Base-by-base conservation (phyloP, 306 rosid species). In the Quercus mongolica region DNA sequence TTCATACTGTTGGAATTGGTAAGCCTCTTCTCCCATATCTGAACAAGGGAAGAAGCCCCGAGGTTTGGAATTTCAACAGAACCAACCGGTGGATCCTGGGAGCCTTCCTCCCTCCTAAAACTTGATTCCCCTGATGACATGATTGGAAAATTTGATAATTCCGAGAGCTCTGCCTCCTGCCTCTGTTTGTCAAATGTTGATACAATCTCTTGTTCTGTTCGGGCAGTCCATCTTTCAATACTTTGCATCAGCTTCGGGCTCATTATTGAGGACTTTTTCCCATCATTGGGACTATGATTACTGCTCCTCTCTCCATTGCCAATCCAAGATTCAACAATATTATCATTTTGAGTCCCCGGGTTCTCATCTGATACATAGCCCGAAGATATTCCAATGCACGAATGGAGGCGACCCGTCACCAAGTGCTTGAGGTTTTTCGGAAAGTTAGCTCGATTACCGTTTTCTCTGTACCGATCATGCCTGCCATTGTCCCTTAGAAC, bases 21-120 rank as follows among this genome's bases (percentile, higher is more conserved):
- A 0, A 95, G 86, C 77, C 99, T 91, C 76, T 85, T 91, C 82
- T 95, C 99, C 99, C 99, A 95, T 61, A 95, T 89, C 31, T 87
- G 97, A 57, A 95, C 99, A 0, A 95, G 91, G 30, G 96, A 93
- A 33, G 98, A 92, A 14, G 99, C 98, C 12, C 91, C 94, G 1
- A 86, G 83, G 10, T 79, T 89, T 0, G 86, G 41, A 59, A 28
- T 75, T 52, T 72, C 82, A 0, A 74, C 78, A 18, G 85, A 78
- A 12, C 73, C 30, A 4, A 83, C 89, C 13, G 81, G 76, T 11
- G 86, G 80, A 56, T 46, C 4, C 8, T 78, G 62, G 2, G 83
- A 71, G 5, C 21, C 86, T 35, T 76, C 86, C 67, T 81, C 86
- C 67, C 74, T 84, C 26, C 65, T 46, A 12, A 74, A 57, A 15